A percentile compares a stretch with the other conserved stretches of the same genome.
Conservation (phyloP, 257 asterid species). For the Perilla frutescens region DNA sequence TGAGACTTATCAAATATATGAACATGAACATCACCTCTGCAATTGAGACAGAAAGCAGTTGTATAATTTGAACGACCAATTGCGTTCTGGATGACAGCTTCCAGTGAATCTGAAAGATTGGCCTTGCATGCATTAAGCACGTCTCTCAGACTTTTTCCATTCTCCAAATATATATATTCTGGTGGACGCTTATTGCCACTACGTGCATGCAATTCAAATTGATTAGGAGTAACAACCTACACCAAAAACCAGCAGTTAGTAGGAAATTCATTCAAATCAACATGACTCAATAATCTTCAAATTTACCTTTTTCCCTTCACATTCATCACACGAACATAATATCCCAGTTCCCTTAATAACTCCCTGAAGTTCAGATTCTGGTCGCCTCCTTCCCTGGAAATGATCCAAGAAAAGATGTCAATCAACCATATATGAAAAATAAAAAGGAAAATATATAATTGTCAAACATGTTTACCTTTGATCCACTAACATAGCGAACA, state of each 20-base stretch:
- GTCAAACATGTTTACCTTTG: slow-evolving; percentile 56
- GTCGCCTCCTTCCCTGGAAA: slow-evolving; percentile 51
- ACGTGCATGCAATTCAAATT: slow-evolving; percentile 81
- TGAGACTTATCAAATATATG: slow-evolving; percentile 15
- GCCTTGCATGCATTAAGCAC: slow-evolving; percentile 72
- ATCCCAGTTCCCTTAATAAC: slow-evolving; percentile 70
- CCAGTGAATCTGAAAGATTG: slow-evolving; percentile 57
- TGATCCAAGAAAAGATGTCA: slow-evolving; percentile 32
- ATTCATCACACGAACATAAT: slow-evolving; percentile 73
- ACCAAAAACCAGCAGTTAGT: slow-evolving; percentile 38
- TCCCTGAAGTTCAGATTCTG: slow-evolving; percentile 66
- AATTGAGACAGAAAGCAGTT: slow-evolving; percentile 52
- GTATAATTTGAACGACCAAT: slow-evolving; percentile 52
- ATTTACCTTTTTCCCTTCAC: slow-evolving; percentile 70
- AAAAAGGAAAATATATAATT: neutral
- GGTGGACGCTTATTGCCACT: slow-evolving; percentile 83
- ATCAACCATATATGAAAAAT: slow-evolving; percentile 26
- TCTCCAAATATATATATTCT: slow-evolving; percentile 75
- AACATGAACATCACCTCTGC: slow-evolving; percentile 61
- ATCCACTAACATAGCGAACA: slow-evolving; percentile 66
- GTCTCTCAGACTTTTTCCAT: slow-evolving; percentile 75
- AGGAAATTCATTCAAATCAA: slow-evolving; percentile 19
- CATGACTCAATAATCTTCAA: neutral
- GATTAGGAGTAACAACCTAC: slow-evolving; percentile 80
- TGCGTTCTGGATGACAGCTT: slow-evolving; percentile 55